These are phyloP conservation scores for Prototheca wickerhamii DNA, from an alignment of 163 green algal species.

Conservation along the genomic window DNA sequence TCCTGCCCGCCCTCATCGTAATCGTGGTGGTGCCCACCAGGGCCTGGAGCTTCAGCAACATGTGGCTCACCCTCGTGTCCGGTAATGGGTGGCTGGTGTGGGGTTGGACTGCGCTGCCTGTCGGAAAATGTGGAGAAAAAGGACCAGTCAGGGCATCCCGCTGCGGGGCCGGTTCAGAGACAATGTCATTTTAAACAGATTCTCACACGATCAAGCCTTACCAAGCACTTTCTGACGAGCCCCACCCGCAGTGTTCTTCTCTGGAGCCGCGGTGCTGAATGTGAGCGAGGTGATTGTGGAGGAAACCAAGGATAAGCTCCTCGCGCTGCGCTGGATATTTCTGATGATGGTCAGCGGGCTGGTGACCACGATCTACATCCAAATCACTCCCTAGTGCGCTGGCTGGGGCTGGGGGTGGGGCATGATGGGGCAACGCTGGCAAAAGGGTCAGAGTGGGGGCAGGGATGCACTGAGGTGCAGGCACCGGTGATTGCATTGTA, in stretches of 20 bases:
- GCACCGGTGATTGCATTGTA: no score
- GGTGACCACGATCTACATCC: constrained; percentile 22
- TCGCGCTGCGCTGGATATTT: constrained; percentile 14
- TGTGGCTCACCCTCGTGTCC: background rate
- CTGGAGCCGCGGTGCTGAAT: background rate
- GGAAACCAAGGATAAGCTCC: constrained; percentile 16
- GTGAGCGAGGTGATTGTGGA: background rate
- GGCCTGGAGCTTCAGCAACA: constrained; percentile 3
- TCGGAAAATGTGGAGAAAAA: no score
- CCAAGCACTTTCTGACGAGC: no score
- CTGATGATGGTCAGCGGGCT: constrained; percentile 6
- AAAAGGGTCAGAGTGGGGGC: no score
- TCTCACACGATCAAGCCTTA: no score
- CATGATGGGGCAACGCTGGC: no score
- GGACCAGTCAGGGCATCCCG: no score
- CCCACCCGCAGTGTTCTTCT: constrained; percentile 1
- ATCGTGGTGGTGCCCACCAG: background rate
- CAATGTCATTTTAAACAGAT: no score
- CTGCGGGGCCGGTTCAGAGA: no score
- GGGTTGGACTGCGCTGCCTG: background rate
- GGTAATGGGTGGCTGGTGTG: background rate
- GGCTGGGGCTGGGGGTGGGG: no score
- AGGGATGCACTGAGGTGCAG: no score
- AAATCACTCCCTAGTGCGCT: constrained; percentile 22
- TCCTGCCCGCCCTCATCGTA: background rate